Evolutionary conservation across 169 alveolate genomes (phyloP), one percentile per base, ranked within the genome.

Genomic region (Plasmodium knowlesi): DNA sequence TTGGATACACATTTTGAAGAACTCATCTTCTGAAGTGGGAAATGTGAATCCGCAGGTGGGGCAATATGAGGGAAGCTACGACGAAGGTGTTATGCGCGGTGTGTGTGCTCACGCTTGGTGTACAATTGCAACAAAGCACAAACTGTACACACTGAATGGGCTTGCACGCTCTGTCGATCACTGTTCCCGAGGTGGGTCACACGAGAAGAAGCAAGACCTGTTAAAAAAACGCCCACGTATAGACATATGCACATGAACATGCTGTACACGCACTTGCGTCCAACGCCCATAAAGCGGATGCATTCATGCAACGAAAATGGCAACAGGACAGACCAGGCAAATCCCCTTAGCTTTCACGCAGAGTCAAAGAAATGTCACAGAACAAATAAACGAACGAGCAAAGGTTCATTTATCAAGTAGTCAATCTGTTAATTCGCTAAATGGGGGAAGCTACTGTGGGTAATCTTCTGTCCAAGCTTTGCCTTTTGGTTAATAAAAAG

Each of bases 21-120:
- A 22, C 85, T 82, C 95, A 90, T 90, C 83, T 90, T 90, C 92
- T 90, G 41, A 81, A 90, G 43, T 37, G 43, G 76, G 76, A 70
- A 50, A 72, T 82, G 39, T 5, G 57, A 53, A 82, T 50, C 39
- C 37, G 30, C 43, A 22, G 81, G 16, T 5, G 79, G 76, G 39
- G 50, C 12, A 14, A 19, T 0, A 50, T 3, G 61, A 3, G 12
- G 3, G 57, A 12, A 1, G 57, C 57, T 12, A 46, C 9, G 6
- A 14, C 19, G 10, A 14, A 10, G 57, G 6, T 12, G 61, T 22
- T 50, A 16, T 12, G 61, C n/a, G n/a, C n/a, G n/a, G 39, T 32
- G 28, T 19, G 76, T 67, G 34, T 19, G 8, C 2, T 16, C 41
- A n/a, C n/a, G 19, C 16, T 5, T 5, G 41, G 37, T n/a, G 83